Evolutionary conservation across 2,329 filamentous ascomycete genomes (phyloP).

Genomic region (Aspergillus fumigatus): DNA sequence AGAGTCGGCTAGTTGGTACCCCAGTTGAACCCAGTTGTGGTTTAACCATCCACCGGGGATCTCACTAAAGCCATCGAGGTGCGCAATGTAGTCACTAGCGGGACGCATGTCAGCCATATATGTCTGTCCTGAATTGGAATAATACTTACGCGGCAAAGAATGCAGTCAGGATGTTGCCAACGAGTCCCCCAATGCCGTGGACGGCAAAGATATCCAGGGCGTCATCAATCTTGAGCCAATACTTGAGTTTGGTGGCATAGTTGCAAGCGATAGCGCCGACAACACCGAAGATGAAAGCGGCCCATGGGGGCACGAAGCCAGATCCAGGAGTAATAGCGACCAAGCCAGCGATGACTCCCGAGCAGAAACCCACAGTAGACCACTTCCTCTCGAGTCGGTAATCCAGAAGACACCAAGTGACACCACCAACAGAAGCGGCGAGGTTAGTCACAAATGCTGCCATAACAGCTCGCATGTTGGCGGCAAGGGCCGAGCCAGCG

Average conservation of each 20-base stretch:
- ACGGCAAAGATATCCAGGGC: conserved; percentile 86
- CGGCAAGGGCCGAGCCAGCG: conserved; percentile 73
- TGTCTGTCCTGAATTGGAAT: too few relatives aligned
- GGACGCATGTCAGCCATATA: conserved; percentile 9
- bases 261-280: conserved; percentile 75
- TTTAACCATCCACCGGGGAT: conserved; percentile 80
- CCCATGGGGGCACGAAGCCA: conserved; percentile 80
- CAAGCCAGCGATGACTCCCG: conserved; percentile 79
- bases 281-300: conserved; percentile 73
- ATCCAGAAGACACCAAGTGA: conserved; percentile 86
- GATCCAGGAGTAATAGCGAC: conserved; percentile 87
- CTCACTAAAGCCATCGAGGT: conserved; percentile 64
- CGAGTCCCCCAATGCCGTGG: conserved; percentile 71
- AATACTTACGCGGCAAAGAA: conserved; percentile 69
- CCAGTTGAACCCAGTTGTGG: conserved; percentile 76
- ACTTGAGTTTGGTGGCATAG: conserved; percentile 89
- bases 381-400: conserved; percentile 86
- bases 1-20: conserved; percentile 79
- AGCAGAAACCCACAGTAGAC: conserved; percentile 92
- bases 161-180: conserved; percentile 73
- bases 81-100: conserved; percentile 68
- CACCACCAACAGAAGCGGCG: conserved; percentile 75
- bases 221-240: conserved; percentile 73
- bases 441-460: conserved; percentile 82
- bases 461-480: conserved; percentile 81